Evolutionary conservation across 208 protist genomes (phyloP).

Genomic region (Zelonia costaricensis): DNA sequence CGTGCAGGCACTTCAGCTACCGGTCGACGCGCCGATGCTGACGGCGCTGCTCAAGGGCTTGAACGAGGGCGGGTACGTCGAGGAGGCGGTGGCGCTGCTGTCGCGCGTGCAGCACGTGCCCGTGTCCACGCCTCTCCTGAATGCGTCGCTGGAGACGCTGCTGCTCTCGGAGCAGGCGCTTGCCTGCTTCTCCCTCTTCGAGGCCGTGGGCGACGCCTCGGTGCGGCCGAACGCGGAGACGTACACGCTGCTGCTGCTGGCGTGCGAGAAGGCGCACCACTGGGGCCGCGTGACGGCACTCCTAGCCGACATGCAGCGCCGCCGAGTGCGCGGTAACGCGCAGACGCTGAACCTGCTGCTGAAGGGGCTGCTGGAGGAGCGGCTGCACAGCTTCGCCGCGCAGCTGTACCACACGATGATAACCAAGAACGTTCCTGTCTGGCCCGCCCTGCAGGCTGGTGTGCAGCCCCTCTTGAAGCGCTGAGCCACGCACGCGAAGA

Average conservation of each 20-base stretch:
- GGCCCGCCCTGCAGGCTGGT: conserved; percentile 63
- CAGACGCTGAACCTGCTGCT: conserved; percentile 84
- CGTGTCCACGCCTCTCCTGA: conserved; percentile 70
- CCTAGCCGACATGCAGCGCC: conserved; percentile 78
- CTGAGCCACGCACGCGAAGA: background rate
- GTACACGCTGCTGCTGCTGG: conserved; percentile 77
- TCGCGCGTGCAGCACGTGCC: conserved; percentile 64
- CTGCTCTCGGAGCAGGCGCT: conserved; percentile 68
- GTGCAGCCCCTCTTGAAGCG: conserved; percentile 29
- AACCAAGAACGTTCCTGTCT: conserved; percentile 73
- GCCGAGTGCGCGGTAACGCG: conserved; percentile 62
- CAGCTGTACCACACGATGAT: conserved; percentile 81
- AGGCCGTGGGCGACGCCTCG: conserved; percentile 31
- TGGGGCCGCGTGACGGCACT: conserved; percentile 65
- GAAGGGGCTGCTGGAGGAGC: conserved; percentile 77
- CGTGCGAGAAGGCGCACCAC: conserved; percentile 73
- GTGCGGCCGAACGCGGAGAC: conserved; percentile 65
- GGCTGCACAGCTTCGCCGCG: conserved; percentile 56
- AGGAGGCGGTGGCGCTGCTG: conserved; percentile 81
- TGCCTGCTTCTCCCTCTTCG: conserved; percentile 72
- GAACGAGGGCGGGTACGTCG: conserved; percentile 72
- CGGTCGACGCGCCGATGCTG: conserved; percentile 74
- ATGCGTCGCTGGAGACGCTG: conserved; percentile 81
- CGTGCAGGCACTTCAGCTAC: conserved; percentile 57
- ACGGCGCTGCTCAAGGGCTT: conserved; percentile 74